These are phyloP conservation scores for Letharia lupina DNA, from an alignment of 495 filamentous ascomycete species.

Conservation along the genomic window DNA sequence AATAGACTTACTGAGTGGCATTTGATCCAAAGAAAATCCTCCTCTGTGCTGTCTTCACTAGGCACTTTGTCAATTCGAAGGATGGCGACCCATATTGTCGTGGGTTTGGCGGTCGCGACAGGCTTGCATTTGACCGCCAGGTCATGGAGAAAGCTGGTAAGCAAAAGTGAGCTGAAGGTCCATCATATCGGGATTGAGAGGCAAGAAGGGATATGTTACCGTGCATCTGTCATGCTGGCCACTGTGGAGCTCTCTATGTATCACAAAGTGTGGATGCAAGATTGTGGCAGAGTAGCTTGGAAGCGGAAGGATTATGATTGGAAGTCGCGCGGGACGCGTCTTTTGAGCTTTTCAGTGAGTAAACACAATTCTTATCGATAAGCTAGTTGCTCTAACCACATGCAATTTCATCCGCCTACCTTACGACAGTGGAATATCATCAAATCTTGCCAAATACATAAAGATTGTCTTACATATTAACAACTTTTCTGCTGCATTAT, in stretches of 20 bases:
- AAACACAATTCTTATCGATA: background rate
- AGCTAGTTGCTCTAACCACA: background rate
- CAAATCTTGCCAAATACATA: no score
- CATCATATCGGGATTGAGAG: background rate
- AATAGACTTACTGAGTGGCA: conserved; percentile 26
- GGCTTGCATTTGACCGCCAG: conserved; percentile 13
- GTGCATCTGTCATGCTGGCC: background rate
- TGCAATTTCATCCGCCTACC: no score
- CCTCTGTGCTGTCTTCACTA: conserved; percentile 8
- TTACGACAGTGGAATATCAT: no score
- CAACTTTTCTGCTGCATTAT: no score
- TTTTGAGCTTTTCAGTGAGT: background rate
- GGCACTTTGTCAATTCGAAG: conserved; percentile 7
- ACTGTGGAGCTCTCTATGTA: background rate
- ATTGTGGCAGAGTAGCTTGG: background rate
- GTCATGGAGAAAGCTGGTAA: conserved; percentile 14
- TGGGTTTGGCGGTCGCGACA: conserved; percentile 5
- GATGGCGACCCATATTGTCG: conserved; percentile 16
- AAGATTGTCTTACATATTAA: no score
- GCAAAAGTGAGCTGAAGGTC: background rate
- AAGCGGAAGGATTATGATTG: background rate
- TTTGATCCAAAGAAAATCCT: conserved; percentile 35
- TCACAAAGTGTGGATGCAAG: background rate
- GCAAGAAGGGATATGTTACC: background rate
- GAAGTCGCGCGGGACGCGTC: background rate